Evolutionary conservation across 139 green algal genomes (phyloP), one percentile per base, ranked within the genome.

Genomic region (Helicosporidium sp.): DNA sequence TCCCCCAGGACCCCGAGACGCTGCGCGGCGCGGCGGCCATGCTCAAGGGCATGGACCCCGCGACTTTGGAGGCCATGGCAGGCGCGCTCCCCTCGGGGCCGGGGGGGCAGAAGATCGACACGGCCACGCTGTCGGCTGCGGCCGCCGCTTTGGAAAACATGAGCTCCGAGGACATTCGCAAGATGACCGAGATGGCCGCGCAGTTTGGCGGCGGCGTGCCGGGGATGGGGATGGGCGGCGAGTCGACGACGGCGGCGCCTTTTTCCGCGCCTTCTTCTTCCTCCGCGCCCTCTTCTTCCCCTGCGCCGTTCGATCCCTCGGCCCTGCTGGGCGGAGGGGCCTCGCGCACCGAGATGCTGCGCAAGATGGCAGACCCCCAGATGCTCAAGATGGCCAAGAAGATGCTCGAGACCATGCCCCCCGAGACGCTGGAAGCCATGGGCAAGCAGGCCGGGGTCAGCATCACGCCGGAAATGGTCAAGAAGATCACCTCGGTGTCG

Each of bases 381-480:
- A 68, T 58, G 60, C 40, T 68, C 16, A 48, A 48, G 5, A 53
- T 31, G 36, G 61, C 61, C 52, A 52, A 68, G 44, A 33, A 29
- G 35, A 68, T 62, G 60, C 26, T 68, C 28, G 48, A 57, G 43
- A 46, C 48, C 25, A 65, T 66, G 43, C 60, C 67, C 33, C 41
- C 52, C 19, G 46, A 58, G 25, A 19, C 25, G 37, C 33, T 68
- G 36, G 29, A 46, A 1, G 24, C 19, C 8, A 54, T 62, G 48
- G 51, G 61, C 39, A 27, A 40, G 26, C 20, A 35, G 15, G 41
- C 24, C 34, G 60, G 60, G 8, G 18, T 62, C 2, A 58, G 55
- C 31, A 28, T 68, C 15, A 55, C 31, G n/a, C 48, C 60, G 0
- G 60, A 27, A 8, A 49, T 57, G 29, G 51, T 49, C 5, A 8